Base-by-base conservation (phyloP, 2,329 filamentous ascomycete species). In the Trichoderma sp. region DNA sequence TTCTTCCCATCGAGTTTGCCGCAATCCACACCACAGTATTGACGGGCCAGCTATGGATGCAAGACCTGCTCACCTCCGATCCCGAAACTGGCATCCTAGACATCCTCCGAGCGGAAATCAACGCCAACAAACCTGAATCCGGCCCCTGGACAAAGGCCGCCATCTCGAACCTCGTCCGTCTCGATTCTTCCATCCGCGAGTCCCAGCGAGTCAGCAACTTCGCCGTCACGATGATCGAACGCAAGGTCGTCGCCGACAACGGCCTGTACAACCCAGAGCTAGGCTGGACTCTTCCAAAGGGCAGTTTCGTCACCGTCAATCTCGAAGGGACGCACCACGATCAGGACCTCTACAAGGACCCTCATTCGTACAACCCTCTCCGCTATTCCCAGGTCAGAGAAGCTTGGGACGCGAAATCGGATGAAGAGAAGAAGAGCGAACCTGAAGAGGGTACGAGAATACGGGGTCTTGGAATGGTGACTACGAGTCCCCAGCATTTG, bases 1-100 rank as follows among this genome's bases (percentile, higher is more conserved):
- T 90, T 6, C 79, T 90, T 43, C 86, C 87, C 0, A 80, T 90
- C 57, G 85, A 89, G 76, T 89, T 90, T 72, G 88, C 87, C 3
- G 85, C 87, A 21, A 88, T 89, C 30, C 87, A 90, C 78, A 90
- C 88, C 2, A 89, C 88, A 0, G 83, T 85, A 7, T 75, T 89
- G 14, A 88, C 87, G 0, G 83, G 84, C 3, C 84, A 85, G 60
- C 83, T 82, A 39, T 79, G 83, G 36, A 75, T 87, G 66, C 75
- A 87, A 11, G 86, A 88, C 71, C 76, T 88, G 7, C 77, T 87
- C 43, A 77, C 82, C 1, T 80, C 84, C 0, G 77, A 82, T 6
- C 80, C 82, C 0, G 73, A 78, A 1, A 77, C 77, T 47, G 74
- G 74, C 1, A 82, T 80, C 26, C 68, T 86, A 5, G 81, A 82